A percentile compares a stretch with the other conserved stretches of the same genome.
phyloP scores from a whole-genome alignment of 2,329 filamentous ascomycete genomes.

The Microascus cirrosus region DNA sequence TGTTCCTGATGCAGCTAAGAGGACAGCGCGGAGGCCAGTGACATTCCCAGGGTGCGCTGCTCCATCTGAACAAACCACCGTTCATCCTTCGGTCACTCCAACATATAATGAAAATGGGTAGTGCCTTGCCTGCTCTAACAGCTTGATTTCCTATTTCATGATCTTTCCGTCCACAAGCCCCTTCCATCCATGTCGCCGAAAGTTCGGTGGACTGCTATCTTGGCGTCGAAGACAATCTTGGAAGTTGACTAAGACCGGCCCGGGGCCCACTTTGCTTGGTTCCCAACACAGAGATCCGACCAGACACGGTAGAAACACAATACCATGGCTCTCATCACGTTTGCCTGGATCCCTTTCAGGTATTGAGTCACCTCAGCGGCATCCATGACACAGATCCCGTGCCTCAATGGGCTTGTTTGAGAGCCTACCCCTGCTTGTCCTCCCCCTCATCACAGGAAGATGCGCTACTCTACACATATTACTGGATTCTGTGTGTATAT shows the following conservation, averaged over 20 bases:
- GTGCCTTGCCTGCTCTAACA: not conserved
- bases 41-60: not conserved
- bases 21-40: not conserved
- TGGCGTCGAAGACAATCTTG: slow-evolving; percentile 1
- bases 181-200: not conserved
- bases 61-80: not conserved
- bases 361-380: not conserved
- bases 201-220: not conserved
- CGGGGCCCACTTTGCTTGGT: not conserved
- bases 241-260: not conserved
- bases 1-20: not conserved
- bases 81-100: not conserved
- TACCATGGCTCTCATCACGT: not conserved
- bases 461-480: not conserved
- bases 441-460: not conserved
- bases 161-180: not conserved
- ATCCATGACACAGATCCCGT: not conserved
- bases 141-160: not conserved
- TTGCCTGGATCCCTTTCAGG: not conserved
- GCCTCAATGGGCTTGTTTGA: not conserved
- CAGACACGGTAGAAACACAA: not conserved
- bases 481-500: not conserved
- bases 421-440: not conserved
- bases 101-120: not conserved
- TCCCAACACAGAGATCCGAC: not conserved